Evolutionary conservation across 2,329 filamentous ascomycete species (phyloP), one percentile per base, ranked within the genome.

Genomic region (Cercospora canescens): DNA sequence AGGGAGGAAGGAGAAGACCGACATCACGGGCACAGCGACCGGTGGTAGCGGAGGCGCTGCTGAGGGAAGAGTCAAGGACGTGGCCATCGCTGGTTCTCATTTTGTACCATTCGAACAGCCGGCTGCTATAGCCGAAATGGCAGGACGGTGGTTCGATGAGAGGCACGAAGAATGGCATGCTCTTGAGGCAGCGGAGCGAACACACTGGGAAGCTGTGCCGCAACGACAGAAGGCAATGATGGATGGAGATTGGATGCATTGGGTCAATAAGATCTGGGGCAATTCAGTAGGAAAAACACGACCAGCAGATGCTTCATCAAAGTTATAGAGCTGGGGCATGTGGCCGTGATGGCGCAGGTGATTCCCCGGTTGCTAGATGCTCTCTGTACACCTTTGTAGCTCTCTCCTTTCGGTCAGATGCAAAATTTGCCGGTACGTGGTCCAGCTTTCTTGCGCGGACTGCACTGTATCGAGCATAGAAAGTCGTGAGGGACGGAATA

Each of bases 101-200:
- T 78, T 96, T 37, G 86, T 96, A 32, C 89, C 93, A 0, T 91
- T 96, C 86, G 92, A 96, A 78, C 85, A 86, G 52, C 90, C 91
- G 0, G 80, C 73, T 3, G 83, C 86, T 72, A 90, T 89, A 67
- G 93, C 92, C 2, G 80, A 84, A n/a, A 72, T 76, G 11, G 59
- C 57, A 37, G 74, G 70, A 18, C 72, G 71, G 37, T 82, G 80
- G 79, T n/a, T 71, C 14, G 41, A 54, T n/a, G 39, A 61, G 9
- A n/a, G 32, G 28, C 39, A 52, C 6, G 59, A 52, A n/a, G n/a
- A n/a, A 4, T 62, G 59, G 59, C 39, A 45, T 16, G 5, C 21
- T 7, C 6, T n/a, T 34, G 34, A 45, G 30, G 37, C 24, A 24
- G 52, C 41, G 21, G 61, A 56, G 18, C 8, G 26, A 16, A 21